Evolutionary conservation across 2,329 filamentous ascomycete species (phyloP), one percentile per base, ranked within the genome.

Genomic region (Emergomyces orientalis): DNA sequence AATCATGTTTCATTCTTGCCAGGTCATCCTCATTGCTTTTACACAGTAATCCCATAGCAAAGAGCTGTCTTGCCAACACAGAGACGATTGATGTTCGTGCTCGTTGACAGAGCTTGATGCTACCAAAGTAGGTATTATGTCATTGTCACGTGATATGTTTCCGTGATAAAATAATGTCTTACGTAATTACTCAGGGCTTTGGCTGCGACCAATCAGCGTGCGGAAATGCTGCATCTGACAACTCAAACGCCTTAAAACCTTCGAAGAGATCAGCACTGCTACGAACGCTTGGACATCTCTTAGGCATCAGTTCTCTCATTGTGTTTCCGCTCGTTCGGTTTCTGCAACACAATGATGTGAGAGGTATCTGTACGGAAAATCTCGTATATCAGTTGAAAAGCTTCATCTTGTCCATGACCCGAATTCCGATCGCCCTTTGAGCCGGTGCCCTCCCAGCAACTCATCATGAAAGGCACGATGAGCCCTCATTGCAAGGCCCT

Each of bases 401-500:
- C 34, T 13, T 37, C 27, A 55, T 30, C 37, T 59, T 27, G 7
- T 41, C 37, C 17, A 45, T 45, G 27, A 19, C 27, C 19, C 14
- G 39, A n/a, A 30, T 59, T 14, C 17, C 27, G 19, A n/a, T 55
- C 30, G 3, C 14, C 14, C 17, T 41, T 27, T 52, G 30, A 59
- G n/a, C 32, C 25, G 7, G 14, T 27, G 1, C 34, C 25, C 14
- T 14, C 45, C n/a, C 1, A 13, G 13, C 19, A 41, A 17, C 51
- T 25, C 39, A 41, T 17, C 56, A 60, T 52, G 55, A 49, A 25
- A 22, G 30, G 34, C 14, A 32, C 41, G n/a, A 63, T 66, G 43
- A 54, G 60, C 32, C 69, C 71, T 14, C 75, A 80, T 63, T 85
- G 83, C 70, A 74, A 78, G 65, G 74, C 80, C 70, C 78, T 85